These are phyloP conservation scores for Noccaea caerulescens DNA, from an alignment of 345 rosid genomes.

Conservation along the genomic window DNA sequence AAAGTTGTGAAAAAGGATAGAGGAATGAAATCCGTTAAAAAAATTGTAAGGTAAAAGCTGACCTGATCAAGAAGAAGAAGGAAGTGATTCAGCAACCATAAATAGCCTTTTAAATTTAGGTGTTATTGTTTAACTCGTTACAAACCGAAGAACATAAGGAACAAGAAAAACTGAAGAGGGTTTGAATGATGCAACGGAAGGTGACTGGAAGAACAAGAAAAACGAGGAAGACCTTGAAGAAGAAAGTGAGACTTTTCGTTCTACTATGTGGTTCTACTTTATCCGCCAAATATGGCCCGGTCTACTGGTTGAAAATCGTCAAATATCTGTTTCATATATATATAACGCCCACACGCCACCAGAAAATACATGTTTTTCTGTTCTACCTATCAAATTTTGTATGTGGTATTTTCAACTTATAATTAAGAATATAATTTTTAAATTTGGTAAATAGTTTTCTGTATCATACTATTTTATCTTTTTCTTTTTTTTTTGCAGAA, in stretches of 20 bases:
- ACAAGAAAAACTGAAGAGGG: not conserved
- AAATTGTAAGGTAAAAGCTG: not conserved
- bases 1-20: not conserved
- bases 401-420: not conserved
- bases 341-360: conserved; percentile 32
- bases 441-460: too few species aligned
- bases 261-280: conserved; percentile 41
- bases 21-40: not conserved
- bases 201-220: conserved; percentile 15
- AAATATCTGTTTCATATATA: conserved; percentile 35
- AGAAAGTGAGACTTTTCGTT: conserved; percentile 34
- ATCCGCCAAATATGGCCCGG: conserved; percentile 42
- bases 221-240: conserved; percentile 37
- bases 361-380: not conserved
- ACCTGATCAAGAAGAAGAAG: conserved; percentile 32
- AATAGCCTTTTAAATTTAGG: not conserved
- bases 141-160: conserved; percentile 18
- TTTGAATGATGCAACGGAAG: conserved; percentile 8
- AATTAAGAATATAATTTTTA: not conserved
- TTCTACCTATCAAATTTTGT: not conserved
- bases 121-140: not conserved
- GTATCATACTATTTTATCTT: not conserved
- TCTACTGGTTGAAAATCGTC: conserved; percentile 33
- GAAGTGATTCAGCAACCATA: conserved; percentile 18
- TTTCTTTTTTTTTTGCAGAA: not conserved